phyloP scores from a whole-genome alignment of 345 rosid genomes.

The Eucalyptus polyanthemos region DNA sequence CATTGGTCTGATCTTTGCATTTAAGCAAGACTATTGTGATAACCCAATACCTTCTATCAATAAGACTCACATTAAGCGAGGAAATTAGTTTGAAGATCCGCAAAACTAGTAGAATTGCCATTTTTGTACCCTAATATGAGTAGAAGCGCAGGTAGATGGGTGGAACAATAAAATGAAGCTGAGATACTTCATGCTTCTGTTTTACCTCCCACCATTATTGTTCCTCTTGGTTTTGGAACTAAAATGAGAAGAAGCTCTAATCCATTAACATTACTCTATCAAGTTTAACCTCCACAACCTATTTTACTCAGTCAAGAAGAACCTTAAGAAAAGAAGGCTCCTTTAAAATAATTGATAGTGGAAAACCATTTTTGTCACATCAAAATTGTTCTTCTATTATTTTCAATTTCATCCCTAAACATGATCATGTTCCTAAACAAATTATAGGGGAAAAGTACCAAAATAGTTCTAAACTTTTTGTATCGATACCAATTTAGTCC shows the following conservation, averaged over 20 bases:
- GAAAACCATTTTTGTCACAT: not conserved
- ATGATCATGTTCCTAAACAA: not conserved
- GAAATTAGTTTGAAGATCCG: not conserved
- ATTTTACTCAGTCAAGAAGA: too few relatives aligned
- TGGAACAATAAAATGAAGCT: not conserved
- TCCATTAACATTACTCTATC: not conserved
- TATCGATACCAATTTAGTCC: too few relatives aligned
- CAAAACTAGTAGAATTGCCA: not conserved
- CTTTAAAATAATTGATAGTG: too few relatives aligned
- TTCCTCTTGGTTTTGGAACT: not conserved
- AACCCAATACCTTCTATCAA: not conserved
- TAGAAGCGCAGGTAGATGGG: not conserved
- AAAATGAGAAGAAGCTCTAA: not conserved
- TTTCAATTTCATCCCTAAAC: not conserved
- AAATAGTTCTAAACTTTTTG: too few relatives aligned
- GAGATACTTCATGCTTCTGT: too few relatives aligned
- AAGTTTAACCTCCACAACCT: too few relatives aligned
- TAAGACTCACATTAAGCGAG: not conserved
- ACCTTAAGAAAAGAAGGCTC: too few relatives aligned
- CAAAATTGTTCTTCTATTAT: too few relatives aligned
- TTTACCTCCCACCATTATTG: too few relatives aligned
- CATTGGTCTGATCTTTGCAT: not conserved
- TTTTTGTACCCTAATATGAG: not conserved
- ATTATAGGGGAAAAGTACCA: too few relatives aligned
- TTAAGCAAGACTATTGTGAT: not conserved